Base-by-base conservation (phyloP, 768 basidiomycete species). In the Crassisporium funariophilum region DNA sequence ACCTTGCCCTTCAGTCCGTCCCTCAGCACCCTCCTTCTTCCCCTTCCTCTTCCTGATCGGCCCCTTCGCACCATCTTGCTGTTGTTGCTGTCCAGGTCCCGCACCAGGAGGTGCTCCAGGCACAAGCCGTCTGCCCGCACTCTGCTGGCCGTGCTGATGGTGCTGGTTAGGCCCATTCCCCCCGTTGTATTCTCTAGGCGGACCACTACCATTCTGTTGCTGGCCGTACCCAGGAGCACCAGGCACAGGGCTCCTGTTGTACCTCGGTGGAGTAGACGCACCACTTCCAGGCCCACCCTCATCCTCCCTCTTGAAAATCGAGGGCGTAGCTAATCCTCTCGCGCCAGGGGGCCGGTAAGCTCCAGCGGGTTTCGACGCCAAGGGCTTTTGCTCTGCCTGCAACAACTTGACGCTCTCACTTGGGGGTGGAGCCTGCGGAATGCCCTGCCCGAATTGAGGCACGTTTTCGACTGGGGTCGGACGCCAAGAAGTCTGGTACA, bases 321-420 rank as follows among this genome's bases (percentile, higher is more conserved):
- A 76, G 1, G 95, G 92, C 1, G 95, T 94, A 35, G 88, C 82
- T 1, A 89, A 77, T 0, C 95, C 95, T 4, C 95, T 79, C 1
- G 94, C 93, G 9, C 94, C 94, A 9, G 94, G 95, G 0, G 95
- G 95, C 0, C 95, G 78, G 66, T 98, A 98, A 0, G 95, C 91
- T 13, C 91, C 95, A 0, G 86, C 83, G 1, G 90, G 79, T 56
- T 86, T 91, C 10, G 79, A 51, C 4, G 78, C 66, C 0, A 72
- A 67, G 0, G 85, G 72, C 58, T 84, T 89, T 23, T 77, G 74
- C 23, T 71, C 63, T 2, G 76, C 73, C 2, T 70, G 75, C 15
- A 74, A 68, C 20, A 66, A 65, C 49, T 67, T 66, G 5, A 88
- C 86, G 46, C 79, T 83, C 37, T 75, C 66, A 36, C 75, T 76